Percentiles rank a stretch among this genome's conserved stretches.
phyloP scores from a whole-genome alignment of 805 yeast genomes.

The Schwanniomyces vanrijiae region DNA sequence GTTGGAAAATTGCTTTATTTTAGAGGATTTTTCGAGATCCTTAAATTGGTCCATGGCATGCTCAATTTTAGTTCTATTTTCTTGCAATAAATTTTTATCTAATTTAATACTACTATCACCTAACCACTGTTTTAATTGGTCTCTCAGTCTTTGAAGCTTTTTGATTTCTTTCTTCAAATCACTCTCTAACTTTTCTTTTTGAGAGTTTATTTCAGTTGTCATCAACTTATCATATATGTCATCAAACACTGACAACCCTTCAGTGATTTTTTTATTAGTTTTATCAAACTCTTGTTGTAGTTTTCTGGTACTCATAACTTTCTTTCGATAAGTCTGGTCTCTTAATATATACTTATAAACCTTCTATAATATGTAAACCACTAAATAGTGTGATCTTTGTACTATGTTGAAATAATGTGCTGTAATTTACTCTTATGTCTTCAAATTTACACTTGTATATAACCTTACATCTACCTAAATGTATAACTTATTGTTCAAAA shows the following conservation, averaged over 20 bases:
- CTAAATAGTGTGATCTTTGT: neutral
- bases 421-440: neutral
- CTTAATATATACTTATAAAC: neutral
- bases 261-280: constrained; percentile 84
- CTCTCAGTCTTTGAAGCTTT: constrained; percentile 88
- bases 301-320: constrained; percentile 41
- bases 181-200: constrained; percentile 88
- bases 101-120: constrained; percentile 90
- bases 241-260: constrained; percentile 86
- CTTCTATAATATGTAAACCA: neutral
- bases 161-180: constrained; percentile 94
- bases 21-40: constrained; percentile 88
- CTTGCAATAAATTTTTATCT: constrained; percentile 43
- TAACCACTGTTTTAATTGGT: constrained; percentile 94
- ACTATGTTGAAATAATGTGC: neutral
- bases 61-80: constrained; percentile 70
- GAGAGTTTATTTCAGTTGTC: constrained; percentile 77
- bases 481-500: neutral
- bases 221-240: constrained; percentile 82
- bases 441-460: neutral
- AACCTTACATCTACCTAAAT: neutral
- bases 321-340: neutral
- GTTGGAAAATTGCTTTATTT: constrained; percentile 90
- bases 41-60: constrained; percentile 96
- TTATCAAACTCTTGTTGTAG: constrained; percentile 82